phyloP scores from a whole-genome alignment of 2,329 filamentous ascomycete genomes.

The Cladosporium sp. region DNA sequence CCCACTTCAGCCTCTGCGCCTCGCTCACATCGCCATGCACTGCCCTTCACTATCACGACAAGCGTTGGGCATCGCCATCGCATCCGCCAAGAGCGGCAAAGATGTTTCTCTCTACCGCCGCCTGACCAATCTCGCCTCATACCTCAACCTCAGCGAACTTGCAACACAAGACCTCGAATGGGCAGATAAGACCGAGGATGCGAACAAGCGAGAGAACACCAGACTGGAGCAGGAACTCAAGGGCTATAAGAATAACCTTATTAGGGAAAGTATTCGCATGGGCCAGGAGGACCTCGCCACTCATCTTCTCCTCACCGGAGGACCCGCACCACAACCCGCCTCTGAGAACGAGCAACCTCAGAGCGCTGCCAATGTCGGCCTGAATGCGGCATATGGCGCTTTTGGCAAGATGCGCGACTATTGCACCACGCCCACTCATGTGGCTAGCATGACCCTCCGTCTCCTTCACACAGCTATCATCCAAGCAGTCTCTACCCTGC shows the following conservation, averaged over 20 bases:
- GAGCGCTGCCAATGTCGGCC: constrained; percentile 42
- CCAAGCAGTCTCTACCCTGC: constrained; percentile 61
- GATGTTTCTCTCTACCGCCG: constrained; percentile 70
- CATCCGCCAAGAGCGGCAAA: constrained; percentile 69
- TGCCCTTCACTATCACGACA: constrained; percentile 74
- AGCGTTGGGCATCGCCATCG: constrained; percentile 72
- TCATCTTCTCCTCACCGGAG: constrained; percentile 75
- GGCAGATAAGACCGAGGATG: constrained; percentile 64
- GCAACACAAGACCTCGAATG: constrained; percentile 66
- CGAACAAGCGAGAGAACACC: constrained; percentile 65
- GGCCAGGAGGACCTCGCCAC: constrained; percentile 87
- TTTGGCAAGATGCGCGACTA: constrained; percentile 87
- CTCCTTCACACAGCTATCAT: constrained; percentile 72
- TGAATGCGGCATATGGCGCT: constrained; percentile 67
- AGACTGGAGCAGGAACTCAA: constrained; percentile 82
- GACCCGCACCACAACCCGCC: constrained; percentile 16
- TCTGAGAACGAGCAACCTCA: constrained; percentile 18
- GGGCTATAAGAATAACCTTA: constrained; percentile 92
- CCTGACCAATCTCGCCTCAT: constrained; percentile 63
- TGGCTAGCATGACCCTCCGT: constrained; percentile 76
- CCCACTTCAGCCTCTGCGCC: constrained; percentile 73
- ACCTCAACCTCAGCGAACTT: constrained; percentile 64
- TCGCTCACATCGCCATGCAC: constrained; percentile 74
- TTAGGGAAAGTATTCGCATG: constrained; percentile 93
- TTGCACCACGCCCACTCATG: constrained; percentile 76